Evolutionary conservation across 306 rosid genomes (phyloP), one percentile per base, ranked within the genome.

Genomic region (Lathyrus aphaca): DNA sequence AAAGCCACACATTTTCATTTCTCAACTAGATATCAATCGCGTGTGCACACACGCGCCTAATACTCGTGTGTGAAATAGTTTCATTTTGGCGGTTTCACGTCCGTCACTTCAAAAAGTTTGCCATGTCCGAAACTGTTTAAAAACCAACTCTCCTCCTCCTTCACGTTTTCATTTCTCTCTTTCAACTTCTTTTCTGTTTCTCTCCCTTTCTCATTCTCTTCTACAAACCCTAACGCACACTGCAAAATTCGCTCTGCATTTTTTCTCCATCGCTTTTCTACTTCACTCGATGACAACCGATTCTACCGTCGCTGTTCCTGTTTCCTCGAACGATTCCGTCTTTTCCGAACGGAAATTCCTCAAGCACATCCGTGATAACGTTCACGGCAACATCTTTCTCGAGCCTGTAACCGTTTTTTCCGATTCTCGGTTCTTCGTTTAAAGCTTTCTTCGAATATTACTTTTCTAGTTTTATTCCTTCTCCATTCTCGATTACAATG

Each of bases 301-400:
- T 25, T 8, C 53, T 35, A 18, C 81, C 74, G 84, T 80, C 89
- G 78, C 46, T 13, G 27, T 73, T 75, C 10, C 76, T 35, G 19
- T 38, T 77, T 11, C 53, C 17, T 1, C 57, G 1, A 43, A 32
- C 66, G 82, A 75, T 17, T 82, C 59, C 10, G 18, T 62, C 25
- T 61, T 51, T 29, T 16, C 13, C 35, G 87, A 86, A 14, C 83
- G 95, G 64, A 66, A 54, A 16, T 42, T 53, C 11, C 49, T 79
- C 53, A 89, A 89, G 83, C 90, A 79, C 44, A 82, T 89, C 35
- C 88, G 64, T 42, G 96, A 89, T 45, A 89, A 89, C 65, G 89
- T 89, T 45, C 96, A 86, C 40, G 92, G 92, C 49, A 82, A 81
- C 79, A 81, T 89, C 69, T 79, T 65, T 53, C 92, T 89, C n/a